Conservation (phyloP, 1,284 basidiomycete species). For the Ustilago curta region DNA sequence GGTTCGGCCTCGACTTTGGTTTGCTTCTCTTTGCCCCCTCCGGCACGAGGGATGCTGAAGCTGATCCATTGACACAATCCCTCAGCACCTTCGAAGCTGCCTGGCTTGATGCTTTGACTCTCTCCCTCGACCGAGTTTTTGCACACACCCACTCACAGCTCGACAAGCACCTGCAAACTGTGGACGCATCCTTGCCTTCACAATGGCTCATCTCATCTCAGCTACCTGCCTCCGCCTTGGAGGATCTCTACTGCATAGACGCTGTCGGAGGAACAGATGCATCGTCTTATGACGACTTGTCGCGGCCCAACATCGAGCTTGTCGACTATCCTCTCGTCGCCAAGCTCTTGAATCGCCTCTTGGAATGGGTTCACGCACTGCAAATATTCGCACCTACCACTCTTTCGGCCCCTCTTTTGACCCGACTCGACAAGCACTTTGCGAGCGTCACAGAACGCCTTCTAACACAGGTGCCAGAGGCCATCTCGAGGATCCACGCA, state of each 20-base stretch:
- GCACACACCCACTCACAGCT: slow-evolving; percentile 11
- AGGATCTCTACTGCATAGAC: slow-evolving; percentile 15
- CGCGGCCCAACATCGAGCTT: slow-evolving; percentile 32
- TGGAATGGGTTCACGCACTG: slow-evolving; percentile 35
- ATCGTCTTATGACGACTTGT: slow-evolving; percentile 24
- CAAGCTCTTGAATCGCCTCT: slow-evolving; percentile 29
- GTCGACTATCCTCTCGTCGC: slow-evolving; percentile 33
- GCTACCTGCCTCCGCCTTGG: slow-evolving; percentile 10
- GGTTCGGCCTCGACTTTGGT: slow-evolving; percentile 51
- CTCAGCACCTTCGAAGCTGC: slow-evolving; percentile 23
- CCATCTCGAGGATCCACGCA: background rate
- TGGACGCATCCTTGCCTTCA: slow-evolving; percentile 7
- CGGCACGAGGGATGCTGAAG: too few species aligned
- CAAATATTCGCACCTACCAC: slow-evolving; percentile 27
- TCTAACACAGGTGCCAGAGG: slow-evolving; percentile 2
- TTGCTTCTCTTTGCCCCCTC: slow-evolving; percentile 22
- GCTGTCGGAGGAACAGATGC: background rate
- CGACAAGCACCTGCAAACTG: slow-evolving; percentile 1
- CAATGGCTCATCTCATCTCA: slow-evolving; percentile 24
- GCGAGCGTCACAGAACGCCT: slow-evolving; percentile 10
- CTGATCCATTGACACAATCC: background rate
- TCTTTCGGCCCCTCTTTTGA: background rate
- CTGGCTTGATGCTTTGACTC: slow-evolving; percentile 25
- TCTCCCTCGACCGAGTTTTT: slow-evolving; percentile 16
- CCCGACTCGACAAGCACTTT: slow-evolving; percentile 10